Conservation (phyloP, 2,329 filamentous ascomycete genomes). For the Fusarium sp. region DNA sequence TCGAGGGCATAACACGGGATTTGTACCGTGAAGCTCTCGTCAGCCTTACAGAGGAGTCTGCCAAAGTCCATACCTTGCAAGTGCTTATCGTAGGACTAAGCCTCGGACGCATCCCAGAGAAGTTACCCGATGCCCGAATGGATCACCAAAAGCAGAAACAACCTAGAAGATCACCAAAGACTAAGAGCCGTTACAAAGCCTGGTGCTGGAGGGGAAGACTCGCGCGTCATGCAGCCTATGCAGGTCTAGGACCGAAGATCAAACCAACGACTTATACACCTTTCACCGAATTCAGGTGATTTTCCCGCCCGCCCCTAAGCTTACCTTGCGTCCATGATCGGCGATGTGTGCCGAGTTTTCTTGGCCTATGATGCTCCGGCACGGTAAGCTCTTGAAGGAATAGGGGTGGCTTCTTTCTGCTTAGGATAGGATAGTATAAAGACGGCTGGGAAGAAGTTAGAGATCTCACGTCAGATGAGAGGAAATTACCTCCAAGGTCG, state of each 20-base stretch:
- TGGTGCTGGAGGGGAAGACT: not conserved
- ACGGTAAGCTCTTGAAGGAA: constrained; percentile 5
- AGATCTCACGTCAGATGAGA: constrained; percentile 41
- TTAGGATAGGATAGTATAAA: not conserved
- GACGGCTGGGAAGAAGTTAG: constrained; percentile 25
- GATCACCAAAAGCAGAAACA: constrained; percentile 7
- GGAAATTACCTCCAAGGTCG: constrained; percentile 1
- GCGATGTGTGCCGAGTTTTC: constrained; percentile 19
- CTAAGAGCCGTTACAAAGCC: not conserved
- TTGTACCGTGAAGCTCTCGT: constrained; percentile 36
- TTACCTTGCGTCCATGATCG: constrained; percentile 16
- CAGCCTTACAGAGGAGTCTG: constrained; percentile 36
- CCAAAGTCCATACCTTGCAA: constrained; percentile 29
- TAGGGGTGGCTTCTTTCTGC: not conserved
- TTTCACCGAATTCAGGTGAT: constrained; percentile 5
- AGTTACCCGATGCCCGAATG: not conserved
- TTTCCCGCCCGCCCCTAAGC: not conserved
- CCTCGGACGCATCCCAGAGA: not conserved
- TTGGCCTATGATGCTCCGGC: constrained; percentile 15
- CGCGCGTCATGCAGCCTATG: constrained; percentile 21
- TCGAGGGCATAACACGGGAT: constrained; percentile 11
- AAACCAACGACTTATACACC: constrained; percentile 20
- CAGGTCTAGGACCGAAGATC: constrained; percentile 9
- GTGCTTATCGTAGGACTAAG: constrained; percentile 40
- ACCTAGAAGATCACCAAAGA: not conserved